Conservation (phyloP, 805 yeast species). For the Maudiozyma barnettii region DNA sequence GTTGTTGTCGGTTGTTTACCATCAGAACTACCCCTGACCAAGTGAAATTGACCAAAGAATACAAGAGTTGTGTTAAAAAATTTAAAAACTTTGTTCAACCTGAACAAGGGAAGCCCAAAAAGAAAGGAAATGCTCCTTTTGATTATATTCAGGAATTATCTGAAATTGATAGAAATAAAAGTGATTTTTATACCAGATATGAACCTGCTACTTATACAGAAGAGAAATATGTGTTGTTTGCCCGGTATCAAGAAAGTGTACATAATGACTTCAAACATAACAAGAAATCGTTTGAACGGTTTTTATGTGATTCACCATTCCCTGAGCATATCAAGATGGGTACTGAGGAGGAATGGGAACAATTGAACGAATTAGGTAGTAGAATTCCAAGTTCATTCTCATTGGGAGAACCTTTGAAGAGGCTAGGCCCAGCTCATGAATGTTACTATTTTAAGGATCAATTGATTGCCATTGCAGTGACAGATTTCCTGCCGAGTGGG, state of each 20-base stretch:
- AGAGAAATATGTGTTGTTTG: constrained; percentile 55
- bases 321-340: constrained; percentile 18
- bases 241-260: constrained; percentile 58
- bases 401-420: constrained; percentile 11
- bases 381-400: constrained; percentile 3
- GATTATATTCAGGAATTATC: constrained; percentile 30
- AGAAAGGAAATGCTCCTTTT: constrained; percentile 11
- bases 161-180: constrained; percentile 29
- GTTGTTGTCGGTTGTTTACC: constrained; percentile 74
- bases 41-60: constrained; percentile 52
- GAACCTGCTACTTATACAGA: constrained; percentile 43
- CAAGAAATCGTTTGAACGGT: constrained; percentile 44
- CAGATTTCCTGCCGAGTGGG: constrained; percentile 68
- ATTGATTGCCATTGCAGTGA: constrained; percentile 64
- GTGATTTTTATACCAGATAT: constrained; percentile 34
- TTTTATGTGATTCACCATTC: constrained; percentile 66
- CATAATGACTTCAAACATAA: constrained; percentile 55
- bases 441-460: constrained; percentile 56
- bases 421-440: constrained; percentile 65
- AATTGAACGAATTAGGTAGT: constrained; percentile 32
- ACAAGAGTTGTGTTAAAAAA: constrained; percentile 53
- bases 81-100: constrained; percentile 29
- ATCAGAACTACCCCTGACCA: constrained; percentile 49
- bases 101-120: neutral
- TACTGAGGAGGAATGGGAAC: constrained; percentile 21